phyloP scores from a whole-genome alignment of 2,329 filamentous ascomycete species.

The Colletotrichum eleusines region DNA sequence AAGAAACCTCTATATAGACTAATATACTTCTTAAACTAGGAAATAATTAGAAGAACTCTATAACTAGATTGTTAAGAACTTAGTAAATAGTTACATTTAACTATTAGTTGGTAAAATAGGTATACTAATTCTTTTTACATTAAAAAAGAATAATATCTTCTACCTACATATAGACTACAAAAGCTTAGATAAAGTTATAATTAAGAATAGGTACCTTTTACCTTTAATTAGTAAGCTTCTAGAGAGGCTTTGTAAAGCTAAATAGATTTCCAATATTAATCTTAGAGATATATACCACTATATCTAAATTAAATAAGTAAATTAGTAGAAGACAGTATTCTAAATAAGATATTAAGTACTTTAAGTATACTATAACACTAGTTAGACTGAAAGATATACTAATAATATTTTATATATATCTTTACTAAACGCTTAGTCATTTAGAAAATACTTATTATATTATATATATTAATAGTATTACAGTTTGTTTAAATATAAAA shows the following conservation, averaged over 20 bases:
- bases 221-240: neutral
- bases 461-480: slow-evolving; percentile 7
- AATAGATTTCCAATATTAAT: neutral
- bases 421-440: slow-evolving; percentile 5
- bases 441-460: slow-evolving; percentile 7
- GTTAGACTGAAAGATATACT: neutral
- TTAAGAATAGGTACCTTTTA: neutral
- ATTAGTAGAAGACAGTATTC: slow-evolving; percentile 11
- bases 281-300: slow-evolving; percentile 1
- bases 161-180: no score
- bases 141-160: no score
- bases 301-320: neutral
- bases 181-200: no score
- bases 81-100: no score
- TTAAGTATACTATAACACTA: slow-evolving; percentile 21
- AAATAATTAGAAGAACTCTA: no score
- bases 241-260: neutral
- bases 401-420: slow-evolving; percentile 6
- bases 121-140: no score
- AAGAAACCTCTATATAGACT: no score
- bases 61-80: no score
- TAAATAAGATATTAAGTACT: neutral
- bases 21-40: no score
- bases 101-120: no score
- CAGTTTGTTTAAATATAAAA: neutral